Evolutionary conservation across 305 asterid genomes (phyloP), one percentile per base, ranked within the genome.

Genomic region (Solanum hybrid): DNA sequence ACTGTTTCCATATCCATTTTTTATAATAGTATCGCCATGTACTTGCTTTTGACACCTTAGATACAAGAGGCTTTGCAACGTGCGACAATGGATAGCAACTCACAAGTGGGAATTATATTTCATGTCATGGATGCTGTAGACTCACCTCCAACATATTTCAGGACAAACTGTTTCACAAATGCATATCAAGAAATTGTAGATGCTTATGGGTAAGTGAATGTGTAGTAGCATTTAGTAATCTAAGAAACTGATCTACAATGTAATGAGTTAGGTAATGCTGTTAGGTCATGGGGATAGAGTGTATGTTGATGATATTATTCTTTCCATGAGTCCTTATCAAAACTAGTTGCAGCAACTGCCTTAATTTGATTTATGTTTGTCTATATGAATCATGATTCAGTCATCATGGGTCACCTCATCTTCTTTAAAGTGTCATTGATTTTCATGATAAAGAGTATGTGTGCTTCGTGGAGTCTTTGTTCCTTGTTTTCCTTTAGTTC

Each of bases 141-240:
- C 90, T 93, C 97, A 89, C 99, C 99, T 87, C 99, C 99, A 84
- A 97, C 99, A 75, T 97, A 93, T 92, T 98, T 98, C 93, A 94
- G 94, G 91, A 98, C 98, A 92, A 95, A 94, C 93, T 85, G 86
- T 86, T 96, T 98, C 88, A 98, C 99, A 24, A 93, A 90, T 92
- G 96, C 98, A 81, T 98, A 94, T 93, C 99, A 98, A 92, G 99
- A 97, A 94, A 95, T 98, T 94, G 99, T 98, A 90, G 99, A 98
- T 94, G 99, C 99, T 64, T 98, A 98, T 88, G 99, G 99, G 99
- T 97, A 93, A 95, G 97, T 91, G 51, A 36, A 78, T n/a, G 80
- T 60, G n/a, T 71, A 51, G 66, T 87, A 22, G 76, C 88, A 32
- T 85, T 22, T 85, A 85, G 88, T 56, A 11, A 85, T 60, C 51